Percentiles rank a stretch among this genome's conserved stretches.
Evolutionary conservation across 2,329 filamentous ascomycete genomes (phyloP).

Genomic region (Escovopsis weberi): DNA sequence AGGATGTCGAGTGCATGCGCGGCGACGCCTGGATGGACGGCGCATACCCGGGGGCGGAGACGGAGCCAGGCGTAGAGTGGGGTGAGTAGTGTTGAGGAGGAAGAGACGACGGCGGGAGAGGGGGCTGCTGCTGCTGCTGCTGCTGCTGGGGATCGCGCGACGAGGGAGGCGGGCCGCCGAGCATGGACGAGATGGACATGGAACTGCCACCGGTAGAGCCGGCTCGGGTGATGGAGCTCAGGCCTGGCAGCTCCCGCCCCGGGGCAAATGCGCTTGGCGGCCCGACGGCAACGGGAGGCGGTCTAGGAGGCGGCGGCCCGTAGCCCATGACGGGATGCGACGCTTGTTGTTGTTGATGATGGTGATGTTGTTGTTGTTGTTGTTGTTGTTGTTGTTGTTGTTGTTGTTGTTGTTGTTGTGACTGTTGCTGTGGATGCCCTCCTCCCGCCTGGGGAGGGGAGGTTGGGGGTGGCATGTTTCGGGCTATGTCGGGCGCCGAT

Average conservation of each 20-base stretch:
- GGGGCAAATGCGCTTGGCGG: slow-evolving; percentile 30
- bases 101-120: not conserved
- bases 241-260: slow-evolving; percentile 37
- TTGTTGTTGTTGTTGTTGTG: slow-evolving; percentile 12
- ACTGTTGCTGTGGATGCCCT: slow-evolving; percentile 14
- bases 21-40: slow-evolving; percentile 40
- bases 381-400: slow-evolving; percentile 15
- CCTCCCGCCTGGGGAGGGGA: slow-evolving; percentile 27
- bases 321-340: slow-evolving; percentile 23
- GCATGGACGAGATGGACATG: slow-evolving; percentile 49
- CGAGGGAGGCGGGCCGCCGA: slow-evolving; percentile 34
- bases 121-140: slow-evolving; percentile 19
- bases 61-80: slow-evolving; percentile 23
- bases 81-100: slow-evolving; percentile 25
- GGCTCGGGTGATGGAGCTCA: slow-evolving; percentile 33
- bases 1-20: slow-evolving; percentile 35
- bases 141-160: slow-evolving; percentile 25
- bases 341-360: slow-evolving; percentile 14
- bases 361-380: slow-evolving; percentile 15
- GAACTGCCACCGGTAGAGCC: slow-evolving; percentile 32
- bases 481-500: slow-evolving; percentile 21
- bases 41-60: slow-evolving; percentile 31
- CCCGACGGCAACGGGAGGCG: slow-evolving; percentile 27
- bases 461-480: slow-evolving; percentile 29
- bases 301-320: slow-evolving; percentile 30